Conservation (phyloP, 352 stramenopile genomes). For the Phytophthora cajani region DNA sequence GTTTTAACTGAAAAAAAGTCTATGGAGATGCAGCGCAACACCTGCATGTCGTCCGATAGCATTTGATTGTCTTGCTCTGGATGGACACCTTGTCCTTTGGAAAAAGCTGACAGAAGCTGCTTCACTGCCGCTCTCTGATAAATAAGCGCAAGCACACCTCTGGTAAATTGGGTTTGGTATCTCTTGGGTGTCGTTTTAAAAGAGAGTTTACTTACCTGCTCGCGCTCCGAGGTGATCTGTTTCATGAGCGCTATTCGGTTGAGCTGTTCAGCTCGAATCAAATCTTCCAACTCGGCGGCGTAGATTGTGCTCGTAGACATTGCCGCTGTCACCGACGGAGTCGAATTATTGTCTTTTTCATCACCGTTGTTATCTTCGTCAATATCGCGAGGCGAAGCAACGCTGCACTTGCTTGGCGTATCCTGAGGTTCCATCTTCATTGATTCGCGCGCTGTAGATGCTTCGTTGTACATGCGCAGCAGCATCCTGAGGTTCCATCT, state of each 20-base stretch:
- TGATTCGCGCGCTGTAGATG: constrained; percentile 32
- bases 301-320: constrained; percentile 27
- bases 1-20: not conserved
- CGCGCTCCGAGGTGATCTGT: constrained; percentile 58
- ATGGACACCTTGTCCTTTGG: constrained; percentile 4
- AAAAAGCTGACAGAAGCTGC: constrained; percentile 46
- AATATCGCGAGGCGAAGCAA: not conserved
- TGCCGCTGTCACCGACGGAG: not conserved
- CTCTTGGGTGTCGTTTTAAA: not conserved
- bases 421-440: constrained; percentile 15
- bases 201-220: constrained; percentile 47
- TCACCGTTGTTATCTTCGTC: constrained; percentile 13
- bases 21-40: constrained; percentile 1
- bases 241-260: constrained; percentile 61
- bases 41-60: constrained; percentile 28
- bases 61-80: constrained; percentile 34
- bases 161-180: too few relatives aligned
- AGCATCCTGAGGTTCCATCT: constrained; percentile 26
- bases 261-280: constrained; percentile 59
- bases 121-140: constrained; percentile 56
- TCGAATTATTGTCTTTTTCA: constrained; percentile 12
- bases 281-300: constrained; percentile 53
- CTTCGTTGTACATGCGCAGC: constrained; percentile 72
- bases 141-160: too few relatives aligned
- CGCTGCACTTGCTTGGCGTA: constrained; percentile 15